Percentiles rank a stretch among this genome's conserved stretches.
These are phyloP conservation scores for Strigomonas culicis DNA, from an alignment of 208 protist genomes.

Conservation along the genomic window DNA sequence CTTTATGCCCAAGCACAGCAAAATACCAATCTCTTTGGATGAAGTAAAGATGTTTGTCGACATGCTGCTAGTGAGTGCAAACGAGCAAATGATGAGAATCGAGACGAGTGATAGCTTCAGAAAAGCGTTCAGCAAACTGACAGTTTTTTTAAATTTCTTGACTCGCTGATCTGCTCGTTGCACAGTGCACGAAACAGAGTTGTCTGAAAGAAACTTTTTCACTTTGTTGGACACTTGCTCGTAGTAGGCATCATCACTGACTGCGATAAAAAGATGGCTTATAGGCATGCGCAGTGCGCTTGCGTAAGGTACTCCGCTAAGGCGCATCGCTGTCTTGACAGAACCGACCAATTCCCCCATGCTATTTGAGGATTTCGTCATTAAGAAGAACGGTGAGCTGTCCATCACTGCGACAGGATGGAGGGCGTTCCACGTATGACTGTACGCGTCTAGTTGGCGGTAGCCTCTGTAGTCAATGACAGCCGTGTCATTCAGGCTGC, in stretches of 20 bases:
- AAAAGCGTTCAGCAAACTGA: constrained; percentile 84
- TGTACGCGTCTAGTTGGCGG: background rate
- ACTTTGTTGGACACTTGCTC: constrained; percentile 7
- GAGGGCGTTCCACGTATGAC: background rate
- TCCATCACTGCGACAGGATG: constrained; percentile 20
- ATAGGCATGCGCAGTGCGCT: constrained; percentile 18
- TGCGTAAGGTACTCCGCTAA: constrained; percentile 18
- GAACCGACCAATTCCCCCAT: constrained; percentile 26
- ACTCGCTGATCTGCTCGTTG: too few relatives aligned
- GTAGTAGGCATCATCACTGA: constrained; percentile 17
- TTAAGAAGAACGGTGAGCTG: constrained; percentile 33
- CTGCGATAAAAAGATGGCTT: constrained; percentile 7
- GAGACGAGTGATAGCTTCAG: constrained; percentile 88
- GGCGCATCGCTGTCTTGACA: constrained; percentile 10
- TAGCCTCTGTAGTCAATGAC: background rate
- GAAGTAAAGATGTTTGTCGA: constrained; percentile 92
- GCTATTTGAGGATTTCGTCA: constrained; percentile 36
- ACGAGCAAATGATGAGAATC: constrained; percentile 93
- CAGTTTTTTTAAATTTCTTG: constrained; percentile 21
- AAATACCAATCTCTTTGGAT: constrained; percentile 94
- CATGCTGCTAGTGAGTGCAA: constrained; percentile 92
- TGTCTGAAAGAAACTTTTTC: constrained; percentile 4
- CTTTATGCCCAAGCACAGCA: constrained; percentile 88
- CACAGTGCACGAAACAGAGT: too few relatives aligned
- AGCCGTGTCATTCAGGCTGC: background rate